Conservation (phyloP, 1,139 yeast genomes). For the Barnettozyma hawaiiensis region DNA sequence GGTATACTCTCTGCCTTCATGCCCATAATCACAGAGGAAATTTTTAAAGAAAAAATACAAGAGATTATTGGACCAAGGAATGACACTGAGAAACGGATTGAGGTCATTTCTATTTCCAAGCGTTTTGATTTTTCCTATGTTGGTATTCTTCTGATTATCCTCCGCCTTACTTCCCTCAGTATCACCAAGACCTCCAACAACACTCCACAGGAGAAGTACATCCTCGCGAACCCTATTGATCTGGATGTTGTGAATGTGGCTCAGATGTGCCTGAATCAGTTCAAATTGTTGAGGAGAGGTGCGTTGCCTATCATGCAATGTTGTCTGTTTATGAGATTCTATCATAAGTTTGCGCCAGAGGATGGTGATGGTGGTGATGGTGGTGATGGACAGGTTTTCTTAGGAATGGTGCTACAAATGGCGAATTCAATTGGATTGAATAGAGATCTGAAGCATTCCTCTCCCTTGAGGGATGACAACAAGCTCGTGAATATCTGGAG, state of each 20-base stretch:
- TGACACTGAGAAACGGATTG: slow-evolving; percentile 16
- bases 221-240: slow-evolving; percentile 44
- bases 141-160: slow-evolving; percentile 38
- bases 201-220: slow-evolving; percentile 35
- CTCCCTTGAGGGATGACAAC: slow-evolving; percentile 31
- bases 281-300: slow-evolving; percentile 43
- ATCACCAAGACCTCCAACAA: slow-evolving; percentile 21
- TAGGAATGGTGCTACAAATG: slow-evolving; percentile 43
- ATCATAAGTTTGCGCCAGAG: slow-evolving; percentile 44
- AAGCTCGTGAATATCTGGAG: slow-evolving; percentile 31
- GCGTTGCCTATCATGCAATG: slow-evolving; percentile 48
- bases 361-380: slow-evolving; percentile 48
- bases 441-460: slow-evolving; percentile 41
- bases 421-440: slow-evolving; percentile 48
- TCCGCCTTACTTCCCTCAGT: slow-evolving; percentile 37
- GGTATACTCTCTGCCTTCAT: slow-evolving; percentile 38
- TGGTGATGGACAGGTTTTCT: slow-evolving; percentile 41
- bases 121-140: slow-evolving; percentile 43
- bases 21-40: slow-evolving; percentile 44
- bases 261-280: slow-evolving; percentile 47
- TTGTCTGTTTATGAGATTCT: slow-evolving; percentile 37
- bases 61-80: slow-evolving; percentile 26
- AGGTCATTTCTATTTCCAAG: slow-evolving; percentile 29
- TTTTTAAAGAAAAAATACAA: slow-evolving; percentile 28
- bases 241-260: slow-evolving; percentile 43